Conservation (phyloP, 2,329 filamentous ascomycete species). For the Tolypocladium amazonense region DNA sequence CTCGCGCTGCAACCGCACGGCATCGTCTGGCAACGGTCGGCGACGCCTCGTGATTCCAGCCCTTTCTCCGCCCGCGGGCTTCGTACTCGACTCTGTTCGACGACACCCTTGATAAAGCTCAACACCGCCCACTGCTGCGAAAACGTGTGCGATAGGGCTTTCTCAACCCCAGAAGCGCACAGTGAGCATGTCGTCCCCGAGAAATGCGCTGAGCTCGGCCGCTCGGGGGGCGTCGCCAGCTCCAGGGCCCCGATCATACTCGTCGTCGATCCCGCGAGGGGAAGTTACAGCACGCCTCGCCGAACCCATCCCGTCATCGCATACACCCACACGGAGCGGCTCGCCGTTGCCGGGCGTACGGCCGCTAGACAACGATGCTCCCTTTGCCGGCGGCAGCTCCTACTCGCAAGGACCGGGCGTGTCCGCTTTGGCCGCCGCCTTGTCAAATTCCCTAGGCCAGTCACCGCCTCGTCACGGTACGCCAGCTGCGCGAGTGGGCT, state of each 20-base stretch:
- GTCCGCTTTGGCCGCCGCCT: constrained; percentile 80
- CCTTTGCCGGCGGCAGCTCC: constrained; percentile 54
- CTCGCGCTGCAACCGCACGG: not conserved
- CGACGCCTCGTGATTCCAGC: not conserved
- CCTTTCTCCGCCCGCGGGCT: not conserved
- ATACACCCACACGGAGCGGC: constrained; percentile 23
- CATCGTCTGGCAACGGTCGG: not conserved
- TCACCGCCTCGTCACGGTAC: constrained; percentile 62
- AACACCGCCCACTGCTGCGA: not conserved
- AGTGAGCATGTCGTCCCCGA: constrained; percentile 25
- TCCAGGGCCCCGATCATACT: constrained; percentile 34
- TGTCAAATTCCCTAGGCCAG: constrained; percentile 62
- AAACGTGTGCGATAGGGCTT: constrained; percentile 1
- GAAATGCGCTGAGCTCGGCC: constrained; percentile 24
- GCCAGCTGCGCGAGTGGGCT: constrained; percentile 47
- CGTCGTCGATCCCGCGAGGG: constrained; percentile 45
- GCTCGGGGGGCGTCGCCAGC: constrained; percentile 36
- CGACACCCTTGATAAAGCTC: not conserved
- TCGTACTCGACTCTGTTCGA: not conserved
- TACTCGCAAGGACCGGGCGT: constrained; percentile 67
- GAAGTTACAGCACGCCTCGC: constrained; percentile 51
- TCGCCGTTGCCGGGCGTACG: constrained; percentile 18
- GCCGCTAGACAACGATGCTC: constrained; percentile 37
- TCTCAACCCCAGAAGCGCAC: not conserved
- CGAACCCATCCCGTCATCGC: constrained; percentile 38